A percentile compares a stretch with the other conserved stretches of the same genome.
Conservation (phyloP, 2,329 filamentous ascomycete species). For the Cladobotryum mycophilum region DNA sequence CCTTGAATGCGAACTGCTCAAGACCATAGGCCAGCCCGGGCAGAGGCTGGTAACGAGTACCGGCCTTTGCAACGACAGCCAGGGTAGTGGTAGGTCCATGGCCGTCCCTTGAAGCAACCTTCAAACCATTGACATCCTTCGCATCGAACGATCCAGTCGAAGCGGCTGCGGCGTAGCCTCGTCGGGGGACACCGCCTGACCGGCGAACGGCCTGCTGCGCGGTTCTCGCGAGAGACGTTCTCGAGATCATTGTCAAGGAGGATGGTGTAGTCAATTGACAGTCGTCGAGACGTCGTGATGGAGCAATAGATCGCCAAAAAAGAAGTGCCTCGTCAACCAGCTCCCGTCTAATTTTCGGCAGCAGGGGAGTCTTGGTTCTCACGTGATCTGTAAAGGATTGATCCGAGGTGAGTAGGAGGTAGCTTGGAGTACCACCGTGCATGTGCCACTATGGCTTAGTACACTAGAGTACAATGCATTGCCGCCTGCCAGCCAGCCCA, state of each 20-base stretch:
- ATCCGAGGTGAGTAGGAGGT: not conserved
- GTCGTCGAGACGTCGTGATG: constrained; percentile 36
- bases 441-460: not conserved
- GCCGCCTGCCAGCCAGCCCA: constrained; percentile 12
- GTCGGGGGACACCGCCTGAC: constrained; percentile 49
- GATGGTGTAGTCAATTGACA: constrained; percentile 51
- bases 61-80: constrained; percentile 87
- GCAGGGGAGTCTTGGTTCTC: constrained; percentile 24
- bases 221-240: constrained; percentile 53
- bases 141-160: constrained; percentile 79
- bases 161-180: constrained; percentile 54
- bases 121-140: constrained; percentile 79
- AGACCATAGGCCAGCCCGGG: constrained; percentile 87
- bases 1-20: constrained; percentile 97
- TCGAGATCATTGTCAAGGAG: constrained; percentile 56
- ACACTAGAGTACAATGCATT: constrained; percentile 1
- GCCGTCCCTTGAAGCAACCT: constrained; percentile 86
- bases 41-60: constrained; percentile 83
- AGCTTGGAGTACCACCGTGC: not conserved
- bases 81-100: constrained; percentile 85
- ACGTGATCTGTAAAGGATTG: constrained; percentile 25
- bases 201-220: constrained; percentile 52
- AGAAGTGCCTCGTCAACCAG: constrained; percentile 38
- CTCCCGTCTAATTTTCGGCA: constrained; percentile 40
- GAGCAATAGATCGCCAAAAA: constrained; percentile 31